phyloP scores from a whole-genome alignment of 768 basidiomycete genomes.

The Leccinum pellstonianum region DNA sequence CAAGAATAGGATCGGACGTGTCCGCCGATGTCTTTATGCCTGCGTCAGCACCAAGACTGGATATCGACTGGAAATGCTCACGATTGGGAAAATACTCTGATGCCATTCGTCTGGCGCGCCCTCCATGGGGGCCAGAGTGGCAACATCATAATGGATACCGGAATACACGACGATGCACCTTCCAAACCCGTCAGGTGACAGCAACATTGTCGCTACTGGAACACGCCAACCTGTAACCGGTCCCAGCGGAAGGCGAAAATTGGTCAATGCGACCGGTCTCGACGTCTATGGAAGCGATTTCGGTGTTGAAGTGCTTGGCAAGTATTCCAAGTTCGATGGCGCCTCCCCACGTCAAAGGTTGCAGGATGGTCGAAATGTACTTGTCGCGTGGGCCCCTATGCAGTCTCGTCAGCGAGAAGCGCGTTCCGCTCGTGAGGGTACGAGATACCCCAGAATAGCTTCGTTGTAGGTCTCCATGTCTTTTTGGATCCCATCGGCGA shows the following conservation, averaged over 20 bases:
- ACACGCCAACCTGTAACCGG: slow-evolving; percentile 30
- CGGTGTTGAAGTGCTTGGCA: slow-evolving; percentile 75
- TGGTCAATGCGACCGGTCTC: slow-evolving; percentile 88
- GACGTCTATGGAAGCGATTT: slow-evolving; percentile 89
- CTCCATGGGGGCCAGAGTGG: slow-evolving; percentile 73
- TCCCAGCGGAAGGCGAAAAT: slow-evolving; percentile 49
- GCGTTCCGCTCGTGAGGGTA: not conserved
- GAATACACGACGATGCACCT: slow-evolving; percentile 86
- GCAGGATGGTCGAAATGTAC: slow-evolving; percentile 81
- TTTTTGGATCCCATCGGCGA: slow-evolving; percentile 74
- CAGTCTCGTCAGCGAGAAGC: not conserved
- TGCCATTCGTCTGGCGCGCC: slow-evolving; percentile 87
- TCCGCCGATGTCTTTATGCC: slow-evolving; percentile 27
- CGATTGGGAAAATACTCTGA: slow-evolving; percentile 75
- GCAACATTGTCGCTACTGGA: not conserved
- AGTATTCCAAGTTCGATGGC: slow-evolving; percentile 92
- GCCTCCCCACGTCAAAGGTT: slow-evolving; percentile 87
- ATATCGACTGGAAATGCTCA: slow-evolving; percentile 26
- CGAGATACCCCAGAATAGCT: slow-evolving; percentile 78
- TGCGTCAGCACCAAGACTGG: slow-evolving; percentile 25
- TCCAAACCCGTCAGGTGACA: slow-evolving; percentile 15
- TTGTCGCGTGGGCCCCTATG: slow-evolving; percentile 53
- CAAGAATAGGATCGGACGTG: slow-evolving; percentile 53
- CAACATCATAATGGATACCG: slow-evolving; percentile 96
- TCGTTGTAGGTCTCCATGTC: slow-evolving; percentile 77